A percentile compares a stretch with the other conserved stretches of the same genome.
These are phyloP conservation scores for Pythium aphanidermatum DNA, from an alignment of 352 stramenopile genomes.

Conservation along the genomic window DNA sequence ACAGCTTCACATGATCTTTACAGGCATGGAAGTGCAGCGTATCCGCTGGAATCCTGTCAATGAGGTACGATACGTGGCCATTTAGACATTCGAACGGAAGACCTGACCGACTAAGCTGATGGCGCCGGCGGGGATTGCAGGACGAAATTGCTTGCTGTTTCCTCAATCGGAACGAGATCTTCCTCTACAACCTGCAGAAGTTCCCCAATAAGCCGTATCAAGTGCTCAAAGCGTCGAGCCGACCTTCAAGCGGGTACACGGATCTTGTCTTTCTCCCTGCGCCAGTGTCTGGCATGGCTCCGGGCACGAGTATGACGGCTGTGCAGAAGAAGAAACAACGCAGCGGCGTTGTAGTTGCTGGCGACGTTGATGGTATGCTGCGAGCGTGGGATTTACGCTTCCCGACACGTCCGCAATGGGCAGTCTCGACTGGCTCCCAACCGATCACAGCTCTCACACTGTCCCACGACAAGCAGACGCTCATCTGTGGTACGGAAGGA, in stretches of 20 bases:
- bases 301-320: background rate
- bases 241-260: slow-evolving; percentile 72
- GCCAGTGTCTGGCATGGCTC: background rate
- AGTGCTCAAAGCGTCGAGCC: slow-evolving; percentile 56
- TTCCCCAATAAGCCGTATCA: slow-evolving; percentile 55
- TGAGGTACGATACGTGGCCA: slow-evolving; percentile 24
- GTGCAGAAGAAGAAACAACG: slow-evolving; percentile 8
- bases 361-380: slow-evolving; percentile 54
- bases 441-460: slow-evolving; percentile 46
- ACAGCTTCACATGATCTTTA: slow-evolving; percentile 75
- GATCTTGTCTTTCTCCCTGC: slow-evolving; percentile 53
- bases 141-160: slow-evolving; percentile 74
- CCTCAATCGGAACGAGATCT: slow-evolving; percentile 66
- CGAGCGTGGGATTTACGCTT: slow-evolving; percentile 65
- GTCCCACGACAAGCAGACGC: slow-evolving; percentile 33
- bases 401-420: slow-evolving; percentile 44
- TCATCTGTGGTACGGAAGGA: slow-evolving; percentile 57
- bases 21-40: slow-evolving; percentile 53
- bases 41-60: slow-evolving; percentile 76
- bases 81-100: background rate
- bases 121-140: slow-evolving; percentile 11
- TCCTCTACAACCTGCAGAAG: slow-evolving; percentile 68
- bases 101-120: background rate
- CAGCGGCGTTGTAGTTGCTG: slow-evolving; percentile 35
- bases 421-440: slow-evolving; percentile 38